A percentile compares a stretch with the other conserved stretches of the same genome.
Evolutionary conservation across 441 rosid genomes (phyloP).

Genomic region (Gossypium davidsonii): DNA sequence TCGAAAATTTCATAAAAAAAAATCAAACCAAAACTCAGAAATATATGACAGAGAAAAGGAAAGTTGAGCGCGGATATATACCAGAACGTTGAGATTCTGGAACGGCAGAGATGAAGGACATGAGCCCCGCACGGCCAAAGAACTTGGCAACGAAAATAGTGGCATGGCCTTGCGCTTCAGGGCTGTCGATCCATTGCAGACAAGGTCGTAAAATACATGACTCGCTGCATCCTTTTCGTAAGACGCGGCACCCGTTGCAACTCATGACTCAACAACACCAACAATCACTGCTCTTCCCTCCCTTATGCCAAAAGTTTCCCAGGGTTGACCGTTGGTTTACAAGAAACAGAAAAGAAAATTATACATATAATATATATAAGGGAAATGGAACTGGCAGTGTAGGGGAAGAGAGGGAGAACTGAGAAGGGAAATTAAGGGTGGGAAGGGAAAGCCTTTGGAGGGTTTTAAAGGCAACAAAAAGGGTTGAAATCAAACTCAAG

Average conservation of each 20-base stretch:
- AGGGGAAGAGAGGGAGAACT: neutral
- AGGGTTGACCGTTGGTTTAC: slow-evolving; percentile 6
- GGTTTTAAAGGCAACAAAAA: neutral
- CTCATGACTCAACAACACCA: slow-evolving; percentile 29
- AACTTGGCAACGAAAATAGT: slow-evolving; percentile 67
- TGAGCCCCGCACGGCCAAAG: slow-evolving; percentile 68
- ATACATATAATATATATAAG: neutral
- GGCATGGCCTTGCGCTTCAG: slow-evolving; percentile 68
- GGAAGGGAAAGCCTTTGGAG: slow-evolving; percentile 8
- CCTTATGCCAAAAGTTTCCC: neutral
- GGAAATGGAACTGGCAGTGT: neutral
- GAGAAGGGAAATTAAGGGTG: slow-evolving; percentile 6
- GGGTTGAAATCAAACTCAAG: slow-evolving; percentile 19
- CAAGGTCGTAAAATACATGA: slow-evolving; percentile 64
- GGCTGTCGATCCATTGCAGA: slow-evolving; percentile 56
- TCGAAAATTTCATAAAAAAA: neutral
- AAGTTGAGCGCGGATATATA: neutral
- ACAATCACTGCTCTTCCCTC: neutral
- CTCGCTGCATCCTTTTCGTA: slow-evolving; percentile 68
- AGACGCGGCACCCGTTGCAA: slow-evolving; percentile 71
- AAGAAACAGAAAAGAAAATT: slow-evolving; percentile 10
- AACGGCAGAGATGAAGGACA: slow-evolving; percentile 66
- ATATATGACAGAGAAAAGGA: neutral
- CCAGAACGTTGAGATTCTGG: slow-evolving; percentile 60
- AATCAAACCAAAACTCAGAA: neutral